Base-by-base conservation (phyloP, 352 stramenopile species). In the Phytophthora uliginosa region DNA sequence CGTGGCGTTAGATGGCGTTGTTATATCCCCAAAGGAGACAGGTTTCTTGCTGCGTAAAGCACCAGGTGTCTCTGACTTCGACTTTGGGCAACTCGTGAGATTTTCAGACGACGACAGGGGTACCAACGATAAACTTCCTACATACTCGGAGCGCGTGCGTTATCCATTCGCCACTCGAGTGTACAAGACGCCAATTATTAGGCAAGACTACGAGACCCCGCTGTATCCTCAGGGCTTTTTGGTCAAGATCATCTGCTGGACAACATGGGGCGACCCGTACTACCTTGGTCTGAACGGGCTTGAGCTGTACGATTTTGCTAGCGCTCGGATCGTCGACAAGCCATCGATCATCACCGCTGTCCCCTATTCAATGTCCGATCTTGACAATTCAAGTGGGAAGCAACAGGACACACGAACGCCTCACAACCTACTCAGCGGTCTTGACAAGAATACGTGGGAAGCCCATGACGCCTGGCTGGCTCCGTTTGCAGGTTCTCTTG, bases 161-260 rank as follows among this genome's bases (percentile, higher is more conserved):
- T 79, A 92, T 31, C 84, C 84, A 12, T 80, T 86, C n/a, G 59
- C 65, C 18, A 59, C 70, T 0, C 66, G 66, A 24, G 74, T 83
- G 0, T 94, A 95, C 79, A 92, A 90, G 59, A 96, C 86, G 0
- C 92, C 90, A 13, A 74, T 86, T 9, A 67, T 98, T 1, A 63
- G 76, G 28, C 93, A 98, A 76, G 88, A 97, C 55, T 98, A 98
- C 78, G 93, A 98, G 65, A 75, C 91, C 9, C 73, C 78, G 13
- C 67, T 97, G 1, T 95, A 86, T 69, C 92, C 91, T 2, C 87
- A 94, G 66, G 91, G 93, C 1, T 94, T 94, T 54, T 59, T 95
- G n/a, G 73, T 98, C 55, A 96, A 97, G 63, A 71, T 97, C 12
- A 71, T 95, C 0, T 85, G 89, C 28, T 95, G 88, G 86, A 81